Base-by-base conservation (phyloP, 2,329 filamentous ascomycete species). In the Metarhizium rileyi region DNA sequence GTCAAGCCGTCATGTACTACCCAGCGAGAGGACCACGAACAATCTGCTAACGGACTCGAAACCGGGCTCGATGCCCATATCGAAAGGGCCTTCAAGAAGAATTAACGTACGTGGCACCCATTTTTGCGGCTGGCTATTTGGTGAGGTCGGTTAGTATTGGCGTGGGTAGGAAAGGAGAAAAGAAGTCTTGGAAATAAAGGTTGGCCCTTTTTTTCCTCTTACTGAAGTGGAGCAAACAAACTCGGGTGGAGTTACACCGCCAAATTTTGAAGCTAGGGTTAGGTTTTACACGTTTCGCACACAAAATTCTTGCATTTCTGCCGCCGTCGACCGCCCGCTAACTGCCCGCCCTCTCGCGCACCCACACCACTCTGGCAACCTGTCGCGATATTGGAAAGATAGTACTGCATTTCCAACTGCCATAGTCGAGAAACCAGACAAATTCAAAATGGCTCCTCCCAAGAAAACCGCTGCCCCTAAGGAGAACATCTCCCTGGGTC, bases 401-500 rank as follows among this genome's bases (percentile, higher is more conserved):
- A 25, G 44, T 40, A 54, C 60, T 52, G 59, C 58, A 64, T 63
- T 63, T 59, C 61, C 63, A 63, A 59, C 57, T 61, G 61, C 63
- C 59, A 64, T 57, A 59, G 57, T 63, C 63, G 55, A 63, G 59
- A 55, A 61, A 63, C 59, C 64, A 63, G 60, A 62, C 59, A 28
- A 33, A 60, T 66, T 73, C 79, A 87, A 75, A 71, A 97, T 97
- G 91, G 43, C 43, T 30, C 78, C 90, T 75, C 90, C 90, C 73
- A 94, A 94, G 84, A 90, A 91, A 81, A 84, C 84, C 73, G 76
- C 82, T 71, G 83, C 87, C 67, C 80, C 82, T 66, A 84, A 91
- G 79, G 93, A 97, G 85, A 98, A 98, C 79, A 93, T 98, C 81
- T 90, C 87, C 75, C 84, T 97, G 67, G 93, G 93, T 67, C 93